A percentile compares a stretch with the other conserved stretches of the same genome.
These are phyloP conservation scores for Trypanosoma conorhini DNA, from an alignment of 208 protist species.

Conservation along the genomic window DNA sequence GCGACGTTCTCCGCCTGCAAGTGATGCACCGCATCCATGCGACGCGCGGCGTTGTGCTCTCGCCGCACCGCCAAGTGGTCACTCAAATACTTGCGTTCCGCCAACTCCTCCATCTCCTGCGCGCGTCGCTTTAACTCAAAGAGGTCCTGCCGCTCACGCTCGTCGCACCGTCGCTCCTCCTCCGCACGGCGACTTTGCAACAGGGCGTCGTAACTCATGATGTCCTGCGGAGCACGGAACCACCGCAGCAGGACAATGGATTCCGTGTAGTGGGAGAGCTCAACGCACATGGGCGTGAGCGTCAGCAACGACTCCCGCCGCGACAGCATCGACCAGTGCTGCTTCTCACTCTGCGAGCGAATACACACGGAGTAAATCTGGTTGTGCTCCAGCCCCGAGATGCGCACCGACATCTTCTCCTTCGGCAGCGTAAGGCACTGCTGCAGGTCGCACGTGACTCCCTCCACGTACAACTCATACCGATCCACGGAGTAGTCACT, in stretches of 20 bases:
- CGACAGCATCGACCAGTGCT: constrained; percentile 86
- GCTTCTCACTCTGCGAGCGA: constrained; percentile 71
- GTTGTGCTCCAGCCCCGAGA: constrained; percentile 74
- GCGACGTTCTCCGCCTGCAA: constrained; percentile 67
- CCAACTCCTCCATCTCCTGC: constrained; percentile 74
- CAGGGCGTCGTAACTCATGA: constrained; percentile 48
- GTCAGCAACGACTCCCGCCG: constrained; percentile 83
- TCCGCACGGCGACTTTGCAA: constrained; percentile 48
- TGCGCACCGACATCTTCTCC: constrained; percentile 43
- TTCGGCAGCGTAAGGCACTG: constrained; percentile 52
- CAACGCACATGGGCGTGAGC: constrained; percentile 56
- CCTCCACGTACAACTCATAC: constrained; percentile 78
- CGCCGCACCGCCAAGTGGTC: constrained; percentile 53
- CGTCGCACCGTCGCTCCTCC: constrained; percentile 69
- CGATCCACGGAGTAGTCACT: constrained; percentile 73
- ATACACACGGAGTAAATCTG: constrained; percentile 83
- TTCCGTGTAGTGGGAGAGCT: constrained; percentile 74
- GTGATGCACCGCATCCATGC: constrained; percentile 69
- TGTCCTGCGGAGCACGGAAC: constrained; percentile 48
- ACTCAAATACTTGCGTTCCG: constrained; percentile 39
- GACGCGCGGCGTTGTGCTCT: constrained; percentile 74
- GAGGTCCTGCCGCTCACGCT: constrained; percentile 77
- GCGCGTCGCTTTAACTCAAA: constrained; percentile 80
- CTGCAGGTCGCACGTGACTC: constrained; percentile 59
- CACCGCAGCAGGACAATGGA: constrained; percentile 64